A percentile compares a stretch with the other conserved stretches of the same genome.
These are phyloP conservation scores for Mucor lusitanicus DNA, from an alignment of 371 early-diverging fungal species.

Conservation along the genomic window DNA sequence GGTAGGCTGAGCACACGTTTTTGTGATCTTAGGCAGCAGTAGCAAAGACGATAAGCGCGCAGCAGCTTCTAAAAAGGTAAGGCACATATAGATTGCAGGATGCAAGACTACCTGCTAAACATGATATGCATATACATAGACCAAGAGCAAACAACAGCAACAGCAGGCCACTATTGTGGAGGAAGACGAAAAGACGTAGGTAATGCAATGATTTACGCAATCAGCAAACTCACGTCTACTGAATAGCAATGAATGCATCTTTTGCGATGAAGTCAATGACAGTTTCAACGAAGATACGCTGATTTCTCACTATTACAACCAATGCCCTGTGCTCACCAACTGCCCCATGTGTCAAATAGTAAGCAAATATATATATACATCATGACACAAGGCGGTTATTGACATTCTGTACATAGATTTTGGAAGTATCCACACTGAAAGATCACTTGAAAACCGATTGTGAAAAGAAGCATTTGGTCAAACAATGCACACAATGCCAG, in stretches of 20 bases:
- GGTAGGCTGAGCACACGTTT: not conserved
- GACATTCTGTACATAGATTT: constrained; percentile 50
- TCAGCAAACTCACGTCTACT: not conserved
- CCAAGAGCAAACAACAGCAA: constrained; percentile 4
- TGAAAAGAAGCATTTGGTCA: constrained; percentile 58
- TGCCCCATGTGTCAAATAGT: constrained; percentile 76
- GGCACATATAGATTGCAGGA: not conserved
- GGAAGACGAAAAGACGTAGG: constrained; percentile 3
- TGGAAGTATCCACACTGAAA: constrained; percentile 71
- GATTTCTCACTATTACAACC: constrained; percentile 76
- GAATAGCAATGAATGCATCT: constrained; percentile 57
- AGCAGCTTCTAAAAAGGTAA: not conserved
- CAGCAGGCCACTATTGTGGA: not conserved
- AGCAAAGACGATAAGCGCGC: not conserved
- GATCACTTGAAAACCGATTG: constrained; percentile 73
- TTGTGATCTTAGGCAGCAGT: not conserved
- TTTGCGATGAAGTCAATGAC: constrained; percentile 72
- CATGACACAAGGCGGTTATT: not conserved
- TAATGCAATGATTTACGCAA: not conserved
- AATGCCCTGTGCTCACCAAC: constrained; percentile 71
- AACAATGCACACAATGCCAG: constrained; percentile 67
- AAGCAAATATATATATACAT: constrained; percentile 18
- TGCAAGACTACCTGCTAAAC: not conserved
- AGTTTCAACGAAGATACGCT: constrained; percentile 74
- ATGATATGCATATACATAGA: not conserved